A percentile compares a stretch with the other conserved stretches of the same genome.
These are phyloP conservation scores for Aspergillus steynii DNA, from an alignment of 495 filamentous ascomycete species.

Conservation along the genomic window DNA sequence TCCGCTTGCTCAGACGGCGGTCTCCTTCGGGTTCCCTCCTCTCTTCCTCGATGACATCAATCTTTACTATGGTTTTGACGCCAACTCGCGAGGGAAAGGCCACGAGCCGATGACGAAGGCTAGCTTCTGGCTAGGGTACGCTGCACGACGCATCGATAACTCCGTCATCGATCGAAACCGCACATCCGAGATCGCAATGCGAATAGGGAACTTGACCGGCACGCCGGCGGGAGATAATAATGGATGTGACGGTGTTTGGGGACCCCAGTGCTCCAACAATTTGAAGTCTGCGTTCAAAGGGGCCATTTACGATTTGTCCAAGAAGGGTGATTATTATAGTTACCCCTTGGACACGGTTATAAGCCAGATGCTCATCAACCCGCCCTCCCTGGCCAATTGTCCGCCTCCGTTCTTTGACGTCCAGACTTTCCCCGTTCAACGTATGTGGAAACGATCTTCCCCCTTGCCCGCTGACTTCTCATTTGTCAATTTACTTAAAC, in stretches of 20 bases:
- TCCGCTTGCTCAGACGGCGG: conserved; percentile 43
- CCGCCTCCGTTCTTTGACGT: conserved; percentile 38
- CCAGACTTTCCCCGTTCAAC: conserved; percentile 34
- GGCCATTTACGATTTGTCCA: conserved; percentile 31
- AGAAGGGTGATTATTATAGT: conserved; percentile 29
- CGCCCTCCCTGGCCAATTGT: conserved; percentile 29
- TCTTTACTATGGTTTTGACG: conserved; percentile 45
- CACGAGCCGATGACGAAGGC: conserved; percentile 43
- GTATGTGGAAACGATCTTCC: conserved; percentile 26
- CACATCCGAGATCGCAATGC: conserved; percentile 42
- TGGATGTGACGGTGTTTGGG: conserved; percentile 47
- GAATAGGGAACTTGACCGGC: conserved; percentile 44
- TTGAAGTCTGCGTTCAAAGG: conserved; percentile 31
- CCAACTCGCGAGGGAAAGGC: conserved; percentile 33
- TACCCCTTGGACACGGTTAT: conserved; percentile 36
- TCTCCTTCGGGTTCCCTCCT: conserved; percentile 38
- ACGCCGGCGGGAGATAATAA: conserved; percentile 37
- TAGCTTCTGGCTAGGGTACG: conserved; percentile 44
- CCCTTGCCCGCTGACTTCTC: neutral
- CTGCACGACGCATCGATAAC: conserved; percentile 30
- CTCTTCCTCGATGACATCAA: conserved; percentile 39
- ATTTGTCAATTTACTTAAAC: conserved; percentile 7
- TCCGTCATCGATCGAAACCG: conserved; percentile 37
- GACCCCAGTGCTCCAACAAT: conserved; percentile 34
- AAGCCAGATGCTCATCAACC: conserved; percentile 27